Conservation (phyloP, 768 basidiomycete species). For the Hypholoma fasciculare region DNA sequence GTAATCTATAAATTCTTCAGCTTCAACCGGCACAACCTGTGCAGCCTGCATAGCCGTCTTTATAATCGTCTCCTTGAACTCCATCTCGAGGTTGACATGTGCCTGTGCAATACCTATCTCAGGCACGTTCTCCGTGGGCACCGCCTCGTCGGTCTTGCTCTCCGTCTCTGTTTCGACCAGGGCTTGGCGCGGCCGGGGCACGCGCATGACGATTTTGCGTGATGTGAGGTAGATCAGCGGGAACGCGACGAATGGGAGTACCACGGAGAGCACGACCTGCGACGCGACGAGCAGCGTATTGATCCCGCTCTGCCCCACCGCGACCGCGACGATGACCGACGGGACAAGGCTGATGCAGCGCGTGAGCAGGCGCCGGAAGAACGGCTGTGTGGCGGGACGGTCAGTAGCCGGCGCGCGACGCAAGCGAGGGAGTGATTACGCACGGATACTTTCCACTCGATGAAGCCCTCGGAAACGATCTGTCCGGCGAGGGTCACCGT, state of each 20-base stretch:
- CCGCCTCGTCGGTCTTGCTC: not conserved
- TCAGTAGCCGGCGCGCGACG: not conserved
- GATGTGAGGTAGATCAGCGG: slow-evolving; percentile 73
- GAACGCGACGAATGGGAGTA: slow-evolving; percentile 73
- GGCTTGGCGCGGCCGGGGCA: slow-evolving; percentile 35
- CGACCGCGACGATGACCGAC: slow-evolving; percentile 63
- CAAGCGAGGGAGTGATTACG: slow-evolving; percentile 7
- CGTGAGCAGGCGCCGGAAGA: slow-evolving; percentile 69
- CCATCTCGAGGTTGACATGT: not conserved
- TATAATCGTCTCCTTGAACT: slow-evolving; percentile 2
- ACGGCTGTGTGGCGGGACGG: slow-evolving; percentile 32
- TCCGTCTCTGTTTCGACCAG: slow-evolving; percentile 1
- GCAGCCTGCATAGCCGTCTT: not conserved
- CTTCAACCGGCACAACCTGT: slow-evolving; percentile 5
- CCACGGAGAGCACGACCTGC: slow-evolving; percentile 75
- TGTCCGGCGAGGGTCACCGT: slow-evolving; percentile 81
- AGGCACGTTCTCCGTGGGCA: not conserved
- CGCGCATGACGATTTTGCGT: slow-evolving; percentile 60
- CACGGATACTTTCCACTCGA: slow-evolving; percentile 70
- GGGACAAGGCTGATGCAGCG: slow-evolving; percentile 72
- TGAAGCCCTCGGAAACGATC: slow-evolving; percentile 78
- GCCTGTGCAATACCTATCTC: not conserved
- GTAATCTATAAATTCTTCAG: slow-evolving; percentile 31
- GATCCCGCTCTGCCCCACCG: slow-evolving; percentile 65
- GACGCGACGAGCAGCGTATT: slow-evolving; percentile 69